Evolutionary conservation across 2,329 filamentous ascomycete genomes (phyloP).

Genomic region (Microascus cirrosus): DNA sequence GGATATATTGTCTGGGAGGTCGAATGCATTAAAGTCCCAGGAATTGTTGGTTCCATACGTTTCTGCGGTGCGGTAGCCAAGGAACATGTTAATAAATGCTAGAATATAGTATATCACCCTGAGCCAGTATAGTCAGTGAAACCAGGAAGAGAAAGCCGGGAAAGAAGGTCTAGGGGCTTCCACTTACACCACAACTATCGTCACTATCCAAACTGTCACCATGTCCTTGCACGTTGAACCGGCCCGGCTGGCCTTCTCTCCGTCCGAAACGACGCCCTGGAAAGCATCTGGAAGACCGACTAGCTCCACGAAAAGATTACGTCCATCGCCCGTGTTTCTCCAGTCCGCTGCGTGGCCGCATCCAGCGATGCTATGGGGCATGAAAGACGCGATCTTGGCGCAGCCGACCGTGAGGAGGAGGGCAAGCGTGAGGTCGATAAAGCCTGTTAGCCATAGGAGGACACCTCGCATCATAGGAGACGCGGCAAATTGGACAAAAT

Average conservation of each 20-base stretch:
- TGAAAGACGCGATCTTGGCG: background rate
- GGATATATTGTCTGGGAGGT: background rate
- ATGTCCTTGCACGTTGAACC: no score
- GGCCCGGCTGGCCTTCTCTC: no score
- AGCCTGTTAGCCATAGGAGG: background rate
- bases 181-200: no score
- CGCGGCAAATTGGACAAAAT: background rate
- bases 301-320: background rate
- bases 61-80: background rate
- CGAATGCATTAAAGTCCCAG: background rate
- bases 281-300: no score
- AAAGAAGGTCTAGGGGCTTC: no score
- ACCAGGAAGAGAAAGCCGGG: no score
- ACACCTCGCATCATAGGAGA: background rate
- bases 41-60: background rate
- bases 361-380: background rate
- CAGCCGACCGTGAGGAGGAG: background rate
- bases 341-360: background rate
- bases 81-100: background rate
- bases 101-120: no score
- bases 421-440: background rate
- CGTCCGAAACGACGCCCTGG: no score
- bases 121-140: no score
- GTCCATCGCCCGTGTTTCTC: background rate
- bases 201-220: no score